Conservation (phyloP, 2,329 filamentous ascomycete genomes). For the Remersonia thermophila region DNA sequence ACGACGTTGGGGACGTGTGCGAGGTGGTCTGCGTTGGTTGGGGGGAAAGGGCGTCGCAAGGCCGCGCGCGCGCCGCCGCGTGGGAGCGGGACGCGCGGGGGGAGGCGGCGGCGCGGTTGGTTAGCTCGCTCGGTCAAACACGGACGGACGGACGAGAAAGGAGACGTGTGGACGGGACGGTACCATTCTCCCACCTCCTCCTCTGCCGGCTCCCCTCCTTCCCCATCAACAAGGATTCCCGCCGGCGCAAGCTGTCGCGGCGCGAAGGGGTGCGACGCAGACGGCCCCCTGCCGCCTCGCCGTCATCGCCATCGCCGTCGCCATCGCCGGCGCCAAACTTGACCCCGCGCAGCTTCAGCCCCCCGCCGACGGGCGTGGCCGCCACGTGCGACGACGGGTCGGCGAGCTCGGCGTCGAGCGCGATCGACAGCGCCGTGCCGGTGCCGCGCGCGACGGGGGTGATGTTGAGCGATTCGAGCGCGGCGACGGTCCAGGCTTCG, state of each 20-base stretch:
- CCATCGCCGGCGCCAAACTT: constrained; percentile 7
- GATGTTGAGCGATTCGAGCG: constrained; percentile 42
- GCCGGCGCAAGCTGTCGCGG: constrained; percentile 44
- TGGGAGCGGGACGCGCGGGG: not conserved
- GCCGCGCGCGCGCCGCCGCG: not conserved
- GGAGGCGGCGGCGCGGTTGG: not conserved
- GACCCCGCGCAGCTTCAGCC: constrained; percentile 18
- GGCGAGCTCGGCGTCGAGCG: constrained; percentile 47
- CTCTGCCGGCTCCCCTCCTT: constrained; percentile 81
- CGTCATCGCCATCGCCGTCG: constrained; percentile 1
- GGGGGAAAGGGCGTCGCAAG: not conserved
- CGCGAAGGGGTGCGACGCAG: constrained; percentile 34
- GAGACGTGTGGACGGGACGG: no score
- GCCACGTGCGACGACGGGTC: constrained; percentile 16
- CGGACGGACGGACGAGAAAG: no score
- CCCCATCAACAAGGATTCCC: constrained; percentile 72
- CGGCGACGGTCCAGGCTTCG: constrained; percentile 53
- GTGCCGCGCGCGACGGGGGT: constrained; percentile 46
- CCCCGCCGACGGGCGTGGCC: constrained; percentile 4
- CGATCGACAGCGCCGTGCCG: constrained; percentile 57
- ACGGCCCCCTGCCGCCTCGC: constrained; percentile 12
- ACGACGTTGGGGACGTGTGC: constrained; percentile 76
- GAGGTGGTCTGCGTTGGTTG: constrained; percentile 54
- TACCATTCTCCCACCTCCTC: constrained; percentile 92
- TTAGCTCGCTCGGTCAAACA: not conserved